Base-by-base conservation (phyloP, 106 monocot species). In the Dioscorea alata region DNA sequence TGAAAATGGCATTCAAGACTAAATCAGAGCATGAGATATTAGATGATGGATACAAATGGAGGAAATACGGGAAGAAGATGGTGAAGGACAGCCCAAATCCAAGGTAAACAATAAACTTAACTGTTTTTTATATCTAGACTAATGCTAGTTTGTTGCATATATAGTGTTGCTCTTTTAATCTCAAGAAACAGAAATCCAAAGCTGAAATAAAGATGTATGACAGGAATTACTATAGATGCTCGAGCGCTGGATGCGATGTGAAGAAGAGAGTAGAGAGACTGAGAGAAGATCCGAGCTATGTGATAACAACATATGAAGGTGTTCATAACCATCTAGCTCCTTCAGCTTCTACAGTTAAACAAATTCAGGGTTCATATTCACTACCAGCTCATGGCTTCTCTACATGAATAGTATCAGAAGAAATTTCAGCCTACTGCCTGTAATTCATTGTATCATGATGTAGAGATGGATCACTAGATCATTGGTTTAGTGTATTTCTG, bases 211-310 rank as follows among this genome's bases (percentile, higher is more conserved):
- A 23, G 52, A 52, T 24, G 6, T 9, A 49, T 76, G 66, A 17
- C 75, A 77, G 82, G 74, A 82, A 82, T 51, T 78, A 82, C 59
- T 82, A 82, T 53, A 52, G 72, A 20, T 82, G 82, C 66, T 78
- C 74, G 51, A 61, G 20, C 20, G 78, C 64, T 28, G 78, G 82
- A 56, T 82, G 82, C 66, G 18, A 24, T 56, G 77, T 78, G 14
- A 78, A 82, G 82, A 82, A 82, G 69, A 65, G 78, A 66, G 73
- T 82, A n/a, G 69, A 82, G 73, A 69, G 82, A 48, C 73, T 48
- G 20, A 8, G 23, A 16, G 78, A 82, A 28, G 70, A 82, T 63
- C 32, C 73, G 32, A 56, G 74, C 51, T 77, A 78, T 57, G 77
- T 82, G 49, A 73, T 82, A 42, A 82, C 82, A 28, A 82, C 82